Evolutionary conservation across 345 rosid genomes (phyloP).

Genomic region (Gossypium anomalum): DNA sequence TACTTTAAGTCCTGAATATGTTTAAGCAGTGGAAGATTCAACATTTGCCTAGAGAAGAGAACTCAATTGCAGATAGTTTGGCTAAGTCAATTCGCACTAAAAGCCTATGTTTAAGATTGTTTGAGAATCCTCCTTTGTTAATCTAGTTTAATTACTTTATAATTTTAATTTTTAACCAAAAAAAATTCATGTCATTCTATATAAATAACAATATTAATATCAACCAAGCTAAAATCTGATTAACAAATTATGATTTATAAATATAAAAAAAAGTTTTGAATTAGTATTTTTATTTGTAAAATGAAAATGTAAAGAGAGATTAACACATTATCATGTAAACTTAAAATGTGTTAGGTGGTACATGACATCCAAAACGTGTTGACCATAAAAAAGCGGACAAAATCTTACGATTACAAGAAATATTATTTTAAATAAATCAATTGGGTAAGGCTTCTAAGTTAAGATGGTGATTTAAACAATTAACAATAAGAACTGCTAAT

Average conservation of each 20-base stretch:
- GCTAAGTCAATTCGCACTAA: no score
- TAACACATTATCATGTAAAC: neutral
- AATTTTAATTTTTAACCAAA: no score
- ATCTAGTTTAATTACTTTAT: no score
- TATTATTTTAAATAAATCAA: neutral
- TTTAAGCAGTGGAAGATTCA: no score
- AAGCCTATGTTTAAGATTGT: no score
- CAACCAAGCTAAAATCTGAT: no score
- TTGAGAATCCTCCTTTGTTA: no score
- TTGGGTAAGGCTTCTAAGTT: conserved; percentile 1
- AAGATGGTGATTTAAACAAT: neutral
- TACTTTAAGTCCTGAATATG: no score
- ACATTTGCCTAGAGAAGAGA: no score
- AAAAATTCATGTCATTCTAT: no score
- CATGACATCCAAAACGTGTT: neutral
- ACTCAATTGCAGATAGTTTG: no score
- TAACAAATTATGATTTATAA: neutral
- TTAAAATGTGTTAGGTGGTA: neutral
- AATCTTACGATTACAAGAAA: neutral
- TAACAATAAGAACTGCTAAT: neutral
- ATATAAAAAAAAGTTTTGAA: neutral
- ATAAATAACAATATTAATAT: no score
- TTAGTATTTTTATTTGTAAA: neutral
- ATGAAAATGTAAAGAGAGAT: neutral
- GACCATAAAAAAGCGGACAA: neutral